Conservation (phyloP, 352 stramenopile species). For the Globisporangium nagaii region DNA sequence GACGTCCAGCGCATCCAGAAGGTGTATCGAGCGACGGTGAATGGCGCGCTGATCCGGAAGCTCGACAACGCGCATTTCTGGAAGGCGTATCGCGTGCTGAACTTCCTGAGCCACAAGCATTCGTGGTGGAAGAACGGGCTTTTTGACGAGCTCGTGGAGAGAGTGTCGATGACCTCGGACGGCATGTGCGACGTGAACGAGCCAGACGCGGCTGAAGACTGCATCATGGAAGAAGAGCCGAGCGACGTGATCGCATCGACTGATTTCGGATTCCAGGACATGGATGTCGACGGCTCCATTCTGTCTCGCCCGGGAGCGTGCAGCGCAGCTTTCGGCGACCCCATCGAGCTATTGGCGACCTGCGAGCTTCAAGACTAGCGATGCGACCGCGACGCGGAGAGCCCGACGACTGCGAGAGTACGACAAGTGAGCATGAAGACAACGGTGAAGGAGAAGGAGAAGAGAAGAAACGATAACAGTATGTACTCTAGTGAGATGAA, state of each 20-base stretch:
- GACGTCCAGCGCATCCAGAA: constrained; percentile 96
- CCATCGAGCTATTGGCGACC: constrained; percentile 22
- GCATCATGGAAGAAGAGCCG: constrained; percentile 31
- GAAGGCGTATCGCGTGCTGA: constrained; percentile 65
- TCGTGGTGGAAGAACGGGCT: constrained; percentile 64
- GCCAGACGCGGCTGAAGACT: constrained; percentile 36
- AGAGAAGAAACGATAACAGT: constrained; percentile 7
- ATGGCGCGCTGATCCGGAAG: constrained; percentile 69
- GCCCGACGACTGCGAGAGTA: not conserved
- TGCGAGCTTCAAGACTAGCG: constrained; percentile 25
- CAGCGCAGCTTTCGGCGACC: constrained; percentile 24
- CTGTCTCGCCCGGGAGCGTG: constrained; percentile 1
- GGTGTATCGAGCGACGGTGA: constrained; percentile 85
- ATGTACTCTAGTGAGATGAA: constrained; percentile 26
- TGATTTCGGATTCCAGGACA: constrained; percentile 11
- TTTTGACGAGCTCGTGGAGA: constrained; percentile 78
- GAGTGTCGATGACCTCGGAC: constrained; percentile 46
- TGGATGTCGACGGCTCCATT: constrained; percentile 3
- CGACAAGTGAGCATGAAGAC: not conserved
- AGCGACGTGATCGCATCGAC: constrained; percentile 17
- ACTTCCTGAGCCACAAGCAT: constrained; percentile 77
- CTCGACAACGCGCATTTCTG: constrained; percentile 85
- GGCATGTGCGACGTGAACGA: constrained; percentile 25
- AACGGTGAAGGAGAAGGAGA: not conserved
- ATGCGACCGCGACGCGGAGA: not conserved